Base-by-base conservation (phyloP, 2,329 filamentous ascomycete species). In the Niveomyces coronatus region DNA sequence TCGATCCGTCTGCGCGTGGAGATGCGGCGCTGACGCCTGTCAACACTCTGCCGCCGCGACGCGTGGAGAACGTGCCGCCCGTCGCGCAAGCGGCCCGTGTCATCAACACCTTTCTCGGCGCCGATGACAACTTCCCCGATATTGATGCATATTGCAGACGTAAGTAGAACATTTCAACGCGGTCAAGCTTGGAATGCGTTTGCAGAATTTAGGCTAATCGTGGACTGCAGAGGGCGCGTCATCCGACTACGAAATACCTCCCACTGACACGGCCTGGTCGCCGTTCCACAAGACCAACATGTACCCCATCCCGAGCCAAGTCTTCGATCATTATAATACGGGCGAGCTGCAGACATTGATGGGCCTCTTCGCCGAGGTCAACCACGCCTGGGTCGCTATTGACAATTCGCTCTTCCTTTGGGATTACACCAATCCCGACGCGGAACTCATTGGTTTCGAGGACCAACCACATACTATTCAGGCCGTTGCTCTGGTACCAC, bases 371-470 rank as follows among this genome's bases (percentile, higher is more conserved):
- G 85, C 91, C 14, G 85, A 93, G 60, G 73, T 98, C 53, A 88
- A 89, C 53, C 87, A 96, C 60, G 91, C 89, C 20, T 98, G 88
- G 84, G 84, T 94, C 39, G 78, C 85, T 17, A 91, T 98, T 55
- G 91, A 98, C 64, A 95, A 94, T 63, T 85, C 85, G 45, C 70
- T 98, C 31, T 98, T 95, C 56, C 70, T 98, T 13, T 98, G 93
- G 93, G 89, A 98, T 61, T 98, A 95, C 58, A 94, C 87, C 6
- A 76, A 86, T 55, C 79, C 85, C n/a, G 85, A 89, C 49, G 86
- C 89, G 5, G 85, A 94, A 55, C 70, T 95, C 29, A 82, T 94
- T 47, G 89, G 89, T 14, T 95, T 85, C 53, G 89, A 96, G 56
- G 87, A 94, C 49, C 83, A 89, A 58, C 70, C 79, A 6, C 79